Base-by-base conservation (phyloP, 768 basidiomycete species). In the Termitomyces eurrhizus region DNA sequence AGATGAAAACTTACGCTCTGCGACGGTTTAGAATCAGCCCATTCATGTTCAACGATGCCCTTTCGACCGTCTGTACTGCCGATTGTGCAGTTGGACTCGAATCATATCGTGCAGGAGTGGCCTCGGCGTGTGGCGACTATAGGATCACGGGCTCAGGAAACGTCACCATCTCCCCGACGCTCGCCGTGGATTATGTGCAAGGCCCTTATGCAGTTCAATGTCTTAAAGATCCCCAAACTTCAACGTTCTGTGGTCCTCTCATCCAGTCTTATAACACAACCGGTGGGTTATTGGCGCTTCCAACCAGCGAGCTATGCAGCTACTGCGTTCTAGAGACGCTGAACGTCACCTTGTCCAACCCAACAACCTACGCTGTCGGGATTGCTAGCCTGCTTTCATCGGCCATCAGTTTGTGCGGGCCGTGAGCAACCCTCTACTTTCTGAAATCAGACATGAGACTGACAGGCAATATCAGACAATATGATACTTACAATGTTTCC, bases 141-240 rank as follows among this genome's bases (percentile, higher is more conserved):
- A 37, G 32, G 35, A 54, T 54, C 13, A 2, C 39, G 35, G 53
- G 24, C 1, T 45, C 45, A 45, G 45, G 21, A 21, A 45, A 45
- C 4, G 45, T 45, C 45, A 45, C 45, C 45, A 45, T 45, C 11
- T 24, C 39, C 53, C 53, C 53, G 11, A 54, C 53, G 24, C 39
- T 39, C n/a, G 37, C 53, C 7, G 26, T 54, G 21, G 53, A 54
- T 18, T 24, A 24, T 29, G 37, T 55, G 24, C 37, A 16, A 32
- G 53, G 53, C 18, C 41, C 53, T 12, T 55, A 55, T n/a, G 33
- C 53, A 32, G 41, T 55, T 36, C 53, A 55, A 44, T 55, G 53
- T 26, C 53, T 55, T 5, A 33, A 42, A 44, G 53, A 55, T 55
- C 53, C 53, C 14, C 33, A 39, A 11, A 41, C 53, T 16, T 42